Evolutionary conservation across 2,329 filamentous ascomycete genomes (phyloP), one percentile per base, ranked within the genome.

Genomic region (Colletotrichum navitas): DNA sequence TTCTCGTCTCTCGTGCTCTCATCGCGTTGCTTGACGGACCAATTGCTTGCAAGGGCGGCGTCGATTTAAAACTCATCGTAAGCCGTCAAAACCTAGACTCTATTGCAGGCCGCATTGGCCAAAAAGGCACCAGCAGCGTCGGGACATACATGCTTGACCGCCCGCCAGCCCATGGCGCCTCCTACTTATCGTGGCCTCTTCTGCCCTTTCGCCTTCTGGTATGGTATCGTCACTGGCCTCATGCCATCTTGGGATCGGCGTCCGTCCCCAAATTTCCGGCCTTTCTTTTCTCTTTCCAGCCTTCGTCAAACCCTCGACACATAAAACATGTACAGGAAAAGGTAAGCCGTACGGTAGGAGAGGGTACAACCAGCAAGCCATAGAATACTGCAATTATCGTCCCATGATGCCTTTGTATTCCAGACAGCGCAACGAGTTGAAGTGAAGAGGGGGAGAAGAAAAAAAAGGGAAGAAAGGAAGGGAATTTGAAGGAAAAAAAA

Each of bases 391-490:
- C 43, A n/a, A 63, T 63, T 54, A 16, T 34, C 11, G 51, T n/a
- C 16, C 36, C 54, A 32, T 52, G 58, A 51, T 71, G 68, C 65
- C 68, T 49, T 43, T 49, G 36, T 60, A 47, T 32, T 63, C 52
- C 65, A 71, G 62, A 68, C 65, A 71, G 68, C 65, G 65, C 65
- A 70, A 62, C 60, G 51, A 69, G 41, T 55, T 55, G 61, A 72
- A 73, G 39, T 32, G 52, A 70, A 73, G 61, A 45, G 58, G 63
- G 29, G 29, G n/a, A n/a, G n/a, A n/a, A n/a, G n/a, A n/a, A 47
- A 47, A 59, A 67, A 29, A 68, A 68, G 63, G 61, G 68, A 71
- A 66, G 3, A 10, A 49, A 10, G 7, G 61, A 39, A 26, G 52
- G 61, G 45, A 52, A 60, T n/a, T n/a, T n/a, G n/a, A 49, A 68